Evolutionary conservation across 805 yeast genomes (phyloP).

Genomic region (Kregervanrija pseudodelftensis): DNA sequence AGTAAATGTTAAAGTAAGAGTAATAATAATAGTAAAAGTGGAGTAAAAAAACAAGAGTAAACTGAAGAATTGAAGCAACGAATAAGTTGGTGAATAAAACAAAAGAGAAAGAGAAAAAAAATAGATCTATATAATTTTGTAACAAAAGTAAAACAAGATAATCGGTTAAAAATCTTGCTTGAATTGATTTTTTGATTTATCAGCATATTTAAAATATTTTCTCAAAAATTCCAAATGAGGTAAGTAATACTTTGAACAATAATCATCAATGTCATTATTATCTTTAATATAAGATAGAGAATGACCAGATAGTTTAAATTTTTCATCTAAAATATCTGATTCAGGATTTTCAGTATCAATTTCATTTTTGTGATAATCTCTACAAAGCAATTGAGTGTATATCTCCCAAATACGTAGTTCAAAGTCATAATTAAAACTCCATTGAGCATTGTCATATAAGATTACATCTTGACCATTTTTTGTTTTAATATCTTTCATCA

Average conservation of each 20-base stretch:
- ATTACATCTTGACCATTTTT: conserved; percentile 22
- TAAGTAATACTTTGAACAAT: conserved; percentile 27
- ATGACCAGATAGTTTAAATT: conserved; percentile 17
- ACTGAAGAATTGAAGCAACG: background rate
- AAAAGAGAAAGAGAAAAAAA: no score
- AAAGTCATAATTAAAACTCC: conserved; percentile 28
- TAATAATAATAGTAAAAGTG: no score
- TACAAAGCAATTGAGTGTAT: conserved; percentile 31
- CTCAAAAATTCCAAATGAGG: conserved; percentile 31
- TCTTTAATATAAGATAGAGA: conserved; percentile 23
- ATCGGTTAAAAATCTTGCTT: no score
- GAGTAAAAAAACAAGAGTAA: background rate
- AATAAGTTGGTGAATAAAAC: background rate
- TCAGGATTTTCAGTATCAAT: conserved; percentile 8
- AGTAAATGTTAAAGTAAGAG: background rate
- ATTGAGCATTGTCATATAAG: conserved; percentile 24
- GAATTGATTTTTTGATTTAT: no score
- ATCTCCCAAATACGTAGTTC: conserved; percentile 35
- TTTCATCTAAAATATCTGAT: conserved; percentile 11
- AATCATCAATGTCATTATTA: conserved; percentile 17
- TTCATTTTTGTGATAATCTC: background rate
- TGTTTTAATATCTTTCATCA: background rate
- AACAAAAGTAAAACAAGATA: no score
- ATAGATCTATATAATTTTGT: no score
- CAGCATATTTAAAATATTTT: conserved; percentile 6